Base-by-base conservation (phyloP, 805 yeast genomes). In the Barnettozyma vustinii region DNA sequence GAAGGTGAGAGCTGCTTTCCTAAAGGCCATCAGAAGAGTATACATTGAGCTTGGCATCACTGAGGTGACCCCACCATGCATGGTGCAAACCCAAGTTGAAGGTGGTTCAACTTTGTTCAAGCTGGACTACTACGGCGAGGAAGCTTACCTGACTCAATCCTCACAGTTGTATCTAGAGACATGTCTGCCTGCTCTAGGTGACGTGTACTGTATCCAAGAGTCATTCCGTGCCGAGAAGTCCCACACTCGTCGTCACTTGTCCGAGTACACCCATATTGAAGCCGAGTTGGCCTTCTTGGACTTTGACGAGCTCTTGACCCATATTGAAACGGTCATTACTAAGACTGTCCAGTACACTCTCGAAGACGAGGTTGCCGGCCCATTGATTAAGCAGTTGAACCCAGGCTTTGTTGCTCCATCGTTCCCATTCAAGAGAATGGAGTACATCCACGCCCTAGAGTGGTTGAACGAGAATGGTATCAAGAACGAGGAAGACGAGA, bases 81-180 rank as follows among this genome's bases (percentile, higher is more conserved):
- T 94, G 98, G 99, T 94, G 49, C 99, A 94, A 74, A 91, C 97
- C 37, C 98, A 94, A 75, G 99, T 94, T 52, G 99, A 94, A 74
- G 99, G 99, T 67, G 99, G 99, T 47, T 87, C 97, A 37, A 94
- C 99, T 16, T 76, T 94, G 64, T 94, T 94, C 77, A 82, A 84
- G 62, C 75, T 94, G 74, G 86, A 87, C 68, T 94, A 95, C 75
- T 94, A 94, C 67, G 98, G 97, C 48, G 96, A 94, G 74, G 94
- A 91, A 67, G 98, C 99, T 10, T 94, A 74, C 71, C 76, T 94
- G 64, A 95, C 99, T 18, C 99, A 94, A 73, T 87, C 96, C 9
- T 92, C 98, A 16, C 99, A 94, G 75, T 79, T 94, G 62, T 94
- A 94, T 71, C 76, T 94, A 68, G 99, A 94, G 75, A 92, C 99